Conservation (phyloP, 257 asterid species). For the Datura wrightii region DNA sequence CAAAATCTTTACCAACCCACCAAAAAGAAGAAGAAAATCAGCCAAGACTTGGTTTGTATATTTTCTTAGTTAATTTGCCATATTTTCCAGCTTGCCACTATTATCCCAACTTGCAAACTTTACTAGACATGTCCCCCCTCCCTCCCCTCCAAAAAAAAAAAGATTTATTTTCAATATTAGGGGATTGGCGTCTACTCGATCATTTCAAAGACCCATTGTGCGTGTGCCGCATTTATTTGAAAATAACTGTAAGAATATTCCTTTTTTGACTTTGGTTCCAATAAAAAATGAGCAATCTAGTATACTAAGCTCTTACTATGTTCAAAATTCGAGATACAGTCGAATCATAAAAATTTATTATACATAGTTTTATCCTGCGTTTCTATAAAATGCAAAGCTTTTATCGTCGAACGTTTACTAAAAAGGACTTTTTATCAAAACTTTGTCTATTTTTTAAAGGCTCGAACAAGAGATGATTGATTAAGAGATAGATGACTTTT, state of each 20-base stretch:
- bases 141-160: too few relatives aligned
- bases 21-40: not conserved
- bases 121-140: not conserved
- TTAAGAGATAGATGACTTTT: not conserved
- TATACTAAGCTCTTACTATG: too few relatives aligned
- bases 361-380: too few relatives aligned
- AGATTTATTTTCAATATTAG: not conserved
- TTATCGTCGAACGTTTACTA: too few relatives aligned
- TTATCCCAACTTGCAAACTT: not conserved
- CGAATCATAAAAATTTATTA: too few relatives aligned
- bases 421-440: too few relatives aligned
- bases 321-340: too few relatives aligned
- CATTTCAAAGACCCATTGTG: not conserved
- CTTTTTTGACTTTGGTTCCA: not conserved
- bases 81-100: constrained; percentile 1
- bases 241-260: not conserved
- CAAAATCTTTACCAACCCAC: constrained; percentile 17
- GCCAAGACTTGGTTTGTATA: not conserved
- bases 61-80: constrained; percentile 14
- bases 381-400: too few relatives aligned
- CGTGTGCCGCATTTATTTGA: not conserved
- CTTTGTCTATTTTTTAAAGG: too few relatives aligned
- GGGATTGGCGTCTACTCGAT: not conserved
- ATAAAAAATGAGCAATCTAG: too few relatives aligned
- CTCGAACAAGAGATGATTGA: not conserved